Base-by-base conservation (phyloP, 768 basidiomycete genomes). In the Collybia sp. region DNA sequence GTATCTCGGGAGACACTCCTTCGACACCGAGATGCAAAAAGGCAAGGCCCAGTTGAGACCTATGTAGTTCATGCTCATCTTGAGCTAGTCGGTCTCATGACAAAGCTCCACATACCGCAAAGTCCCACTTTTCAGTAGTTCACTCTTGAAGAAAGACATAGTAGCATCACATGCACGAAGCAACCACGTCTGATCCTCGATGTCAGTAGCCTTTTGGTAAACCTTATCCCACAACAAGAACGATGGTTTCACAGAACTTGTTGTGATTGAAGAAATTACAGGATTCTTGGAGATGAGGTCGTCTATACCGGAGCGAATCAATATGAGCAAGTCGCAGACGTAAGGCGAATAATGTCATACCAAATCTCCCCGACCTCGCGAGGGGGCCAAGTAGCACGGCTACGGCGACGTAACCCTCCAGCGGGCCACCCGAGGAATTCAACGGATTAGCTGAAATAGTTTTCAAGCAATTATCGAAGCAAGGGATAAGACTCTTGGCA, bases 201-300 rank as follows among this genome's bases (percentile, higher is more conserved):
- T 54, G 5, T 79, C 75, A 6, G 69, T 66, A 12, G 85, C 52
- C 59, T 89, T 92, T 48, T 83, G 79, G 56, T 91, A 93, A 0
- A 90, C 82, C 60, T 88, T 93, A 44, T 95, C 93, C 80, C 81
- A 91, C 12, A 94, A 55, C 34, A 97, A 63, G 67, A 96, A 96
- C 1, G 88, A 85, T 0, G 91, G 88, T 58, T 92, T 96, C 17
- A 76, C 66, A 11, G 67, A 56, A 12, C 70, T 66, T 0, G 80
- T 62, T 13, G 62, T 58, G n/a, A 88, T 60, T 1, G 72, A 63
- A 30, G 73, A 69, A n/a, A 79, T 51, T 2, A 63, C 62, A 20
- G 73, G 42, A 58, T 82, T 81, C 52, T 67, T 70, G 17, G 74
- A 66, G 16, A 79, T 70, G 9, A 68, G 43, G 41, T 78, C 71